Evolutionary conservation across 2,329 filamentous ascomycete species (phyloP).

Genomic region (Aspergillus flavus): DNA sequence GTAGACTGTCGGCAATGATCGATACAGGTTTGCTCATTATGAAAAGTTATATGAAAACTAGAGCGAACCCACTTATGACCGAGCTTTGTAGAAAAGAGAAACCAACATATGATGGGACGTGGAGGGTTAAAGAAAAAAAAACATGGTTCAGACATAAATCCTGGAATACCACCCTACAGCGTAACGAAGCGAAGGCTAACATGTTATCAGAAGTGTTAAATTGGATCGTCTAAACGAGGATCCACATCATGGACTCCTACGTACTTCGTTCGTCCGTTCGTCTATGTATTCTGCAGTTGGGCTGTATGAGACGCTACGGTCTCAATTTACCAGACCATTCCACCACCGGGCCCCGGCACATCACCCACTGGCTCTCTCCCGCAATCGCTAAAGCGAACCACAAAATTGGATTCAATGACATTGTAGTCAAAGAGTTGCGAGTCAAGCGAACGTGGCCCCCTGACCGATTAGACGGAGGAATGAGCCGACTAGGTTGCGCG

Average conservation of each 20-base stretch:
- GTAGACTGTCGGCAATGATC: neutral
- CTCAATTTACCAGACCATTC: neutral
- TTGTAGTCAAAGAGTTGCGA: neutral
- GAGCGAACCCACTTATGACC: neutral
- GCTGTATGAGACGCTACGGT: neutral
- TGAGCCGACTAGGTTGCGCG: neutral
- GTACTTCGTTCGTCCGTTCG: neutral
- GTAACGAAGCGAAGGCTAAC: neutral
- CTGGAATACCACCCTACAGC: slow-evolving; percentile 1
- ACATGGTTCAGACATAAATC: neutral
- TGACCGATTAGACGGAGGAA: slow-evolving; percentile 1
- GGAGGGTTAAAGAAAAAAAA: neutral
- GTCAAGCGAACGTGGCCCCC: neutral
- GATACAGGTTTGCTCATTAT: neutral
- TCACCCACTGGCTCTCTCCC: neutral
- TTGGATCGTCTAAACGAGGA: slow-evolving; percentile 4
- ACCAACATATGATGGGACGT: neutral
- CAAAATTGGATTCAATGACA: neutral
- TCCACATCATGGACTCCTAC: neutral
- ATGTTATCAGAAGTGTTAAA: neutral
- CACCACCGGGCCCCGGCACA: neutral
- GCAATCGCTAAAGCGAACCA: slow-evolving; percentile 4
- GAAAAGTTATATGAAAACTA: neutral
- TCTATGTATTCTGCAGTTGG: neutral
- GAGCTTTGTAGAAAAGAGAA: neutral